These are phyloP conservation scores for Aspergillus quadricinctus DNA, from an alignment of 2,329 filamentous ascomycete genomes.

Conservation along the genomic window DNA sequence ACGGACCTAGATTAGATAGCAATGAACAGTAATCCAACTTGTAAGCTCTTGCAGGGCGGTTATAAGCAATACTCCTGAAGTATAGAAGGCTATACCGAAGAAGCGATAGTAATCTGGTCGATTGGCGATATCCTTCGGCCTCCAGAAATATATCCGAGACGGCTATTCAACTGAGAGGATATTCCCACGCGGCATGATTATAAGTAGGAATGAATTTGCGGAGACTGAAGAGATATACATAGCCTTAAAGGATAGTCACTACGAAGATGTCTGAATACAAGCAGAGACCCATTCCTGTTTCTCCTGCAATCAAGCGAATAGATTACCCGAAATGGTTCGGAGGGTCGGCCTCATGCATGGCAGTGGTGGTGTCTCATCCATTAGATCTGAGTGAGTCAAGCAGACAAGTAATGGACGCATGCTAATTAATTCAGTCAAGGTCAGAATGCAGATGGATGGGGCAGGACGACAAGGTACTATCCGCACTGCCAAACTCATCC, in stretches of 20 bases:
- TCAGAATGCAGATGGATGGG: conserved; percentile 20
- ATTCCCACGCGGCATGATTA: too few species aligned
- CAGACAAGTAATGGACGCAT: background rate
- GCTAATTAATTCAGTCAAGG: conserved; percentile 15
- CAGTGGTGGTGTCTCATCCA: conserved; percentile 22
- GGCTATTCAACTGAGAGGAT: too few species aligned
- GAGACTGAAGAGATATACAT: too few species aligned
- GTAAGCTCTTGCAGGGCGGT: background rate
- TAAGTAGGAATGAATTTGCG: too few species aligned
- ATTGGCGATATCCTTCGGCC: too few species aligned
- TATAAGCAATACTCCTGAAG: background rate
- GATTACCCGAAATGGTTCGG: conserved; percentile 13
- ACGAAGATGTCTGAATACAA: too few species aligned
- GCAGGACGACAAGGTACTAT: conserved; percentile 11
- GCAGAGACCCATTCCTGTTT: too few species aligned
- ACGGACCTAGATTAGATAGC: background rate
- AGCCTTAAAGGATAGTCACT: too few species aligned
- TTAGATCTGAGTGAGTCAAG: conserved; percentile 19
- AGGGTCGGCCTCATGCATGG: conserved; percentile 26
- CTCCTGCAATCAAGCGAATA: too few species aligned
- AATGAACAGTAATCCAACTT: background rate
- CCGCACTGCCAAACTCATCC: conserved; percentile 13
- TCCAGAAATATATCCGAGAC: too few species aligned
- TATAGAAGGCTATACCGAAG: too few species aligned
- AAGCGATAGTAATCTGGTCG: too few species aligned